Evolutionary conservation across 345 rosid genomes (phyloP), one percentile per base, ranked within the genome.

Genomic region (Arabidopsis thaliana): DNA sequence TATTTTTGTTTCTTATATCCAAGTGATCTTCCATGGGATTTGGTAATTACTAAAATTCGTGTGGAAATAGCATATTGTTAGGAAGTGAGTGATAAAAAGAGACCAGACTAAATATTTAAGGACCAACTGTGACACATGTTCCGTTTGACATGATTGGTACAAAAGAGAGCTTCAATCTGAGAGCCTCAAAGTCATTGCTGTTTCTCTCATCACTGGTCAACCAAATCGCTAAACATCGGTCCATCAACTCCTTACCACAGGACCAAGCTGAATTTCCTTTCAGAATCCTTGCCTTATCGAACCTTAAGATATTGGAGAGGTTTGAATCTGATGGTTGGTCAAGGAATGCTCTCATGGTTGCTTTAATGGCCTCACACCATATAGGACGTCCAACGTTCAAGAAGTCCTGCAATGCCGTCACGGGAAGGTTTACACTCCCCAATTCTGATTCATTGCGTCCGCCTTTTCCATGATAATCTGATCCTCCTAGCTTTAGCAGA

Each of bases 401-500:
- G 78, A 95, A 95, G 45, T 87, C 96, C 0, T 75, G 84, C 68
- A 92, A 57, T 44, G 72, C 85, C 44, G 82, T 24, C 59, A 87
- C 85, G 0, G 98, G 97, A 77, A 95, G 90, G 76, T 86, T 85
- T 22, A 90, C 97, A 13, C 96, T 87, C 59, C 99, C 98, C 5
- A 89, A 75, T 68, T 87, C 97, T 4, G 96, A 87, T 67, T 95
- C 98, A n/a, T 83, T 59, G 9, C 87, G 84, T 56, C 97, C 93
- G 4, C 96, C 96, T 83, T 71, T 87, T 60, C 91, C 99, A 36
- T 95, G 99, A 78, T 76, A 95, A 85, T 95, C 97, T 37, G 99
- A 87, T 6, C 99, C 99, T 71, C 99, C 97, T 14, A 95, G 84
- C 88, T 95, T 95, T 74, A 95, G 56, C 69, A 95, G 93, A 64